phyloP scores from a whole-genome alignment of 345 rosid genomes.

The Aquilaria sinensis region DNA sequence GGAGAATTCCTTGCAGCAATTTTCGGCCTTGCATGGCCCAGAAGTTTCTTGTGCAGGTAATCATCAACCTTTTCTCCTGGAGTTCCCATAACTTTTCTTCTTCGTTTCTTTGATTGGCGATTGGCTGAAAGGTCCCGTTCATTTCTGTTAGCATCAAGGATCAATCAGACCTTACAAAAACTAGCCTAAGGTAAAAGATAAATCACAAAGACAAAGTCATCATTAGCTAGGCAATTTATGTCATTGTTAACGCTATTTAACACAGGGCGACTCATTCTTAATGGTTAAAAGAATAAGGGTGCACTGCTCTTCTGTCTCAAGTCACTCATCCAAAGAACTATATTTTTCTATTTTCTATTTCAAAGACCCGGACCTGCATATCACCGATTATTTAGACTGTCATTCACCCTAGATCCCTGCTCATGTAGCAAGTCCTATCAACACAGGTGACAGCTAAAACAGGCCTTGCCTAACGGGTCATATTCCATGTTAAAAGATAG shows the following conservation, averaged over 20 bases:
- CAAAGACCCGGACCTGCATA: too few species aligned
- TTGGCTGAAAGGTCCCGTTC: conserved; percentile 11
- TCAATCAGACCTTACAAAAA: too few species aligned
- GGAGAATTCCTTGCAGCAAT: conserved; percentile 11
- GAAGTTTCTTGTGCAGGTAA: conserved; percentile 15
- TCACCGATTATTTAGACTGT: too few species aligned
- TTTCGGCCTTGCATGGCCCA: conserved; percentile 20
- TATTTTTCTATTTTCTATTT: too few species aligned
- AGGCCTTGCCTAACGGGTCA: too few species aligned
- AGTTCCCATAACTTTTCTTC: conserved; percentile 10
- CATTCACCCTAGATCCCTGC: too few species aligned
- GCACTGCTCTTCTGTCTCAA: too few species aligned
- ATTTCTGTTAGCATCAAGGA: conserved; percentile 13
- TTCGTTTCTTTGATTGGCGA: conserved; percentile 26
- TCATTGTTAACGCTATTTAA: not conserved
- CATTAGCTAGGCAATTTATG: not conserved
- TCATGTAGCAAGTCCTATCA: too few species aligned
- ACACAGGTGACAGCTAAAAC: too few species aligned
- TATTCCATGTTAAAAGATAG: too few species aligned
- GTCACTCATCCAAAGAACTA: too few species aligned
- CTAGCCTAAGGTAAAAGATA: not conserved
- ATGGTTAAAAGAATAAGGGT: conserved; percentile 1
- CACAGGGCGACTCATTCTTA: not conserved
- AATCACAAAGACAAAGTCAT: not conserved
- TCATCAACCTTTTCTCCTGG: conserved; percentile 18